Base-by-base conservation (phyloP, 2,329 filamentous ascomycete species). In the Botrytis paeoniae region DNA sequence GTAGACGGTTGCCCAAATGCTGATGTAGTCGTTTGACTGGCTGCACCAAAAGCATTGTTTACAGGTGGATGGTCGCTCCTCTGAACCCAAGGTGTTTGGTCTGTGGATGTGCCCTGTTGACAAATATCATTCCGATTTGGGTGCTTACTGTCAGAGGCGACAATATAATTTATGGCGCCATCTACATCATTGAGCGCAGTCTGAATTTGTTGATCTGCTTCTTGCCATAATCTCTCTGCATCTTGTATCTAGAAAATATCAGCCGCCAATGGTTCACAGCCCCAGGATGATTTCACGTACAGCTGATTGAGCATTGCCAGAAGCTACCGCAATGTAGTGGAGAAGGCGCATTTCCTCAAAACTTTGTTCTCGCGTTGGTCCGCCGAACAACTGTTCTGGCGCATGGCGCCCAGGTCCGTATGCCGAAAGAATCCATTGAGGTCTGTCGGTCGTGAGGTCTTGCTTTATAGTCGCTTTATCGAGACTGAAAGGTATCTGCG, bases 271-370 rank as follows among this genome's bases (percentile, higher is more conserved):
- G 5, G 65, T 48, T 61, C 60, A 32, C 9, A n/a, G 69, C 4
- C 39, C 25, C 39, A 8, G 59, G 70, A 70, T n/a, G n/a, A 10
- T 32, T 48, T 25, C 35, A 74, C 79, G 20, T 77, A 81, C 80
- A 74, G 79, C 80, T 85, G 84, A 78, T 85, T 86, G 81, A 69
- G 85, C 82, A 72, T 90, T 92, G 1, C 92, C 92, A 12, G 86
- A 80, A 14, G 88, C 86, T 59, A 86, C 84, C 2, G 88, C 88
- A 70, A 90, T 85, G 79, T 95, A 95, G 80, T 94, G 91, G 35
- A 93, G 89, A n/a, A 95, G 80, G 68, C 94, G 88, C 80, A 97
- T 88, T 82, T 98, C 95, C 81, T 98, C 95, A 59, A 92, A 92
- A 79, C 94, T 97, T 81, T 94, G 92, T 81, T 98, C 95, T 29